Percentiles rank a stretch among this genome's conserved stretches.
phyloP scores from a whole-genome alignment of 208 protist species.

The Acanthamoeba royreba region DNA sequence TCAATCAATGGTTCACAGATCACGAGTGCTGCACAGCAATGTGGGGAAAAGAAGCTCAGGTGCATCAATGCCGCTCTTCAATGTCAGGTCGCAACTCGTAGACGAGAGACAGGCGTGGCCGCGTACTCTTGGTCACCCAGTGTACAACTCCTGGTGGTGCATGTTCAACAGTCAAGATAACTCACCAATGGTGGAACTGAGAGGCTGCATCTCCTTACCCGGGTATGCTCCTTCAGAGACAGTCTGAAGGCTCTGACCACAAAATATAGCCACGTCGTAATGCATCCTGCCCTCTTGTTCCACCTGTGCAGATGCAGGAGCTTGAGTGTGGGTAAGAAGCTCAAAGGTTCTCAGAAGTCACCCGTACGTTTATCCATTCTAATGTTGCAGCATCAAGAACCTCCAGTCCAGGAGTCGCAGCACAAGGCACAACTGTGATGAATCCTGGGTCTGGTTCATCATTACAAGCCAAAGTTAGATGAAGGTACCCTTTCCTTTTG shows the following conservation, averaged over 20 bases:
- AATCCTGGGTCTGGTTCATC: background rate
- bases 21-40: too few species aligned
- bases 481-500: background rate
- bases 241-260: background rate
- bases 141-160: background rate
- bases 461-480: background rate
- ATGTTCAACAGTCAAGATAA: background rate
- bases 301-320: background rate
- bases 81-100: background rate
- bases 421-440: background rate
- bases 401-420: background rate
- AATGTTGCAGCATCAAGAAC: background rate
- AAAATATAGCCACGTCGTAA: background rate
- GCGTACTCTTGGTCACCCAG: background rate
- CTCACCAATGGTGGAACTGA: background rate
- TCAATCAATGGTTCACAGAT: too few species aligned
- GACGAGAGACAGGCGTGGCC: background rate
- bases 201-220: background rate
- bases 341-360: background rate
- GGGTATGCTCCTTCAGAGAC: background rate
- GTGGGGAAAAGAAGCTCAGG: too few species aligned
- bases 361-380: background rate
- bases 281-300: background rate
- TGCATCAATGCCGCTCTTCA: too few species aligned
- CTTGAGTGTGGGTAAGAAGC: background rate